Base-by-base conservation (phyloP, 1,284 basidiomycete genomes). In the Ceratobasidium sp. region DNA sequence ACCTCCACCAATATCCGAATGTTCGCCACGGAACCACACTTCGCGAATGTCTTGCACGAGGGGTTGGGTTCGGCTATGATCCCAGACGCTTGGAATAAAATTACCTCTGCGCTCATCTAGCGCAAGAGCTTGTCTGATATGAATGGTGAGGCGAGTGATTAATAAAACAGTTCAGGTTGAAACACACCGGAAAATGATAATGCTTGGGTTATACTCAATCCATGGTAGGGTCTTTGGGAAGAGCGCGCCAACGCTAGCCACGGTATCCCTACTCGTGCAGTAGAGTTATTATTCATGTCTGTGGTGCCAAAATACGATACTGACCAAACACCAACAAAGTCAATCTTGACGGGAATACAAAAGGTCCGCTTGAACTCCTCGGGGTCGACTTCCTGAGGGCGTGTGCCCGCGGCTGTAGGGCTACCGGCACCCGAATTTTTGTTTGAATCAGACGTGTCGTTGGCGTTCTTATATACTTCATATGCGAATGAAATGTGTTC, bases 41-140 rank as follows among this genome's bases (percentile, higher is more conserved):
- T 78, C 77, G 46, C 63, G 49, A 40, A 77, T 76, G 40, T 72
- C 70, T 26, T 71, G 68, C 2, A 58, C 56, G 7, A 51, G 10
- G 7, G 12, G 13, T 5, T 64, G 33, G 1, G 68, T 67, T 1
- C 33, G 10, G 3, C 55, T n/a, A 40, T 68, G 56, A 26, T 79
- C 77, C 77, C 77, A 79, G 10, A 77, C 66, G 46, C 77, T 80
- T 18, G 83, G 84, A 51, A 80, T 66, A 46, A 82, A 82, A 66
- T 83, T 82, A 39, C 82, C 82, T 0, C 82, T 80, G 18, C 79
- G 80, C 71, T 84, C 83, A 67, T 84, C 83, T 0, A 84, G 78
- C 1, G 83, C 83, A 13, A 84, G 80, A 13, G 82, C 83, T 69
- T 84, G 82, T 13, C 83, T 68, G 42, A 0, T 13, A 39, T 18